Conservation (phyloP, 352 stramenopile species). For the Phytophthora boehmeriae region DNA sequence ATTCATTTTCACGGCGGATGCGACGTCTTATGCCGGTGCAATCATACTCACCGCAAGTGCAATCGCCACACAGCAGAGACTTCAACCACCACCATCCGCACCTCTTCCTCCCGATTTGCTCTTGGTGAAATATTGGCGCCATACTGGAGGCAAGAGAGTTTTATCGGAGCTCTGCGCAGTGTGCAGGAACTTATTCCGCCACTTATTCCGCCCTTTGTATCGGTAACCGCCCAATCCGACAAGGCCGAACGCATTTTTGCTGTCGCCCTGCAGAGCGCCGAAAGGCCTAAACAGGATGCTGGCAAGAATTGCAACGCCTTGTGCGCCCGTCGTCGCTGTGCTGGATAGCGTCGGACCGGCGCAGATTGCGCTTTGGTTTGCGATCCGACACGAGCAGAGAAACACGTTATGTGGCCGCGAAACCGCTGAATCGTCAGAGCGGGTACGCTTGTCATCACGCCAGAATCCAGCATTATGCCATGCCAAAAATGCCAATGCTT, state of each 20-base stretch:
- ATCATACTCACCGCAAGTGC: not conserved
- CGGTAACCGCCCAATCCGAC: not conserved
- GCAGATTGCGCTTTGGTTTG: too few relatives aligned
- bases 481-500: not conserved
- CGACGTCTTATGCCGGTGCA: not conserved
- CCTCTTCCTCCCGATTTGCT: too few relatives aligned
- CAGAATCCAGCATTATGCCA: conserved; percentile 21
- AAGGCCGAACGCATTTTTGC: not conserved
- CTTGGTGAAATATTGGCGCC: too few relatives aligned
- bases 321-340: too few relatives aligned
- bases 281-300: too few relatives aligned
- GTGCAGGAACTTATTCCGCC: not conserved
- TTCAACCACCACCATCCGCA: too few relatives aligned
- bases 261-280: too few relatives aligned
- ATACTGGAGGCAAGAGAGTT: not conserved
- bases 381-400: not conserved
- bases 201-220: not conserved
- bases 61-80: not conserved
- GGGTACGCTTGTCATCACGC: conserved; percentile 6
- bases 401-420: not conserved
- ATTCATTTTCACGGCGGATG: conserved; percentile 1
- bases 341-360: too few relatives aligned
- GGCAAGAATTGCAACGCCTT: too few relatives aligned
- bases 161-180: not conserved
- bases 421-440: not conserved